phyloP scores from a whole-genome alignment of 2,329 filamentous ascomycete genomes.

The Pseudocercospora macadamiae region DNA sequence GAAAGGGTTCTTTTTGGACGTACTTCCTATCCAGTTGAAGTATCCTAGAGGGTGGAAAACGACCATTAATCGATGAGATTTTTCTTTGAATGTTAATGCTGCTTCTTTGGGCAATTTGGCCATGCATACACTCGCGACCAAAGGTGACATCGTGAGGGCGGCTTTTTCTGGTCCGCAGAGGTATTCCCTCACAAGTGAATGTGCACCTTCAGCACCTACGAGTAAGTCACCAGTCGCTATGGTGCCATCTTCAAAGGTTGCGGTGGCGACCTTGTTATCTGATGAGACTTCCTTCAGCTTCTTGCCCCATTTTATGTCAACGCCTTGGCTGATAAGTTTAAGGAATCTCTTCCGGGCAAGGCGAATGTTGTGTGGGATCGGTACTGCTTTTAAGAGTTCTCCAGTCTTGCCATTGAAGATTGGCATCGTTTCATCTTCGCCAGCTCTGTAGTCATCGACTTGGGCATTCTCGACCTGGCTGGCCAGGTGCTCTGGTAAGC shows the following conservation, averaged over 20 bases:
- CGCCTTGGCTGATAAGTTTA: constrained; percentile 17
- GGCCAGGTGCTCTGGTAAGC: constrained; percentile 21
- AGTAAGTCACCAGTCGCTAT: constrained; percentile 30
- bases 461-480: constrained; percentile 22
- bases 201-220: constrained; percentile 38
- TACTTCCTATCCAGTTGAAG: constrained; percentile 26
- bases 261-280: constrained; percentile 16
- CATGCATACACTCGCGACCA: constrained; percentile 23
- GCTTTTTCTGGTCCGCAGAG: constrained; percentile 19
- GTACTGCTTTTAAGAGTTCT: constrained; percentile 20
- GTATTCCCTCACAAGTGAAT: constrained; percentile 32
- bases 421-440: constrained; percentile 24
- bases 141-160: constrained; percentile 14
- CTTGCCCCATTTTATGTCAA: constrained; percentile 23
- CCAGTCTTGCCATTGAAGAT: constrained; percentile 24
- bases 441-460: constrained; percentile 22
- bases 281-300: constrained; percentile 14
- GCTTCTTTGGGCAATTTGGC: constrained; percentile 19
- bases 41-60: constrained; percentile 22
- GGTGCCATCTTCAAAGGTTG: constrained; percentile 33
- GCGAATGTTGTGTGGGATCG: constrained; percentile 23
- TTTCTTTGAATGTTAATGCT: constrained; percentile 17
- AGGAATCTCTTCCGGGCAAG: constrained; percentile 25
- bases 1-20: too few species aligned
- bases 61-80: constrained; percentile 20